A percentile compares a stretch with the other conserved stretches of the same genome.
phyloP scores from a whole-genome alignment of 495 filamentous ascomycete species.

The Neurospora tetraspora region DNA sequence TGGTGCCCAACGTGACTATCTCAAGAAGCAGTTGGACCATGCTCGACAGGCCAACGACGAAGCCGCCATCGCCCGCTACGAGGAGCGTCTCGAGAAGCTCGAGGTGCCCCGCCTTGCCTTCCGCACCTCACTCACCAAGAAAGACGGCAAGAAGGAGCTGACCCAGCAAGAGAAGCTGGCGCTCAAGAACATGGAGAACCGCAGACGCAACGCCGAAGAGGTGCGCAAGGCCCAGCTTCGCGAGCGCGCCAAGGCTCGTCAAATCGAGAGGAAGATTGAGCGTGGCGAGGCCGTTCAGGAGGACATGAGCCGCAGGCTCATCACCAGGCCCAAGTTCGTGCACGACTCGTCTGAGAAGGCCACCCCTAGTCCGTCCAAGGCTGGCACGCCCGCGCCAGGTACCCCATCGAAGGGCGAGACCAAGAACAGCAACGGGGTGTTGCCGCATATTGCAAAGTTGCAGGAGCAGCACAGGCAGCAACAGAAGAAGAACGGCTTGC shows the following conservation, averaged over 20 bases:
- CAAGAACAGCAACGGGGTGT: conserved; percentile 4
- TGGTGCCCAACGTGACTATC: conserved; percentile 51
- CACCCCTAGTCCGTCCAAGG: neutral
- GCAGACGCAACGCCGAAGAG: conserved; percentile 65
- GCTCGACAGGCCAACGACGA: conserved; percentile 55
- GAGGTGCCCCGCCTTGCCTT: conserved; percentile 61
- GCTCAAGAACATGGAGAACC: conserved; percentile 66
- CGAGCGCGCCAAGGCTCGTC: conserved; percentile 57
- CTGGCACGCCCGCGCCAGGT: neutral
- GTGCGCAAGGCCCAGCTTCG: conserved; percentile 76
- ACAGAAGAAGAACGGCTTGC: conserved; percentile 46
- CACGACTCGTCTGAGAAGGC: conserved; percentile 34
- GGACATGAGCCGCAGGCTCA: conserved; percentile 53
- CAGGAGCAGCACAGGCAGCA: conserved; percentile 46
- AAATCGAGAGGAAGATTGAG: conserved; percentile 41
- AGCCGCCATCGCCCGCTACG: conserved; percentile 46
- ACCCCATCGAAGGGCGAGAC: neutral
- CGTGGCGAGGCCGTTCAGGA: conserved; percentile 38
- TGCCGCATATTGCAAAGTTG: conserved; percentile 40
- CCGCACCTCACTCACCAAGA: conserved; percentile 45
- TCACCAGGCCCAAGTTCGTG: conserved; percentile 50
- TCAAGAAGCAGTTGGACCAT: conserved; percentile 51
- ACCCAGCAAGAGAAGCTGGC: conserved; percentile 67
- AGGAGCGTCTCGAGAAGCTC: conserved; percentile 58
- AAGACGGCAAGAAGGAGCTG: conserved; percentile 29